phyloP scores from a whole-genome alignment of 805 yeast species.

The Jamesozyma hellenica region DNA sequence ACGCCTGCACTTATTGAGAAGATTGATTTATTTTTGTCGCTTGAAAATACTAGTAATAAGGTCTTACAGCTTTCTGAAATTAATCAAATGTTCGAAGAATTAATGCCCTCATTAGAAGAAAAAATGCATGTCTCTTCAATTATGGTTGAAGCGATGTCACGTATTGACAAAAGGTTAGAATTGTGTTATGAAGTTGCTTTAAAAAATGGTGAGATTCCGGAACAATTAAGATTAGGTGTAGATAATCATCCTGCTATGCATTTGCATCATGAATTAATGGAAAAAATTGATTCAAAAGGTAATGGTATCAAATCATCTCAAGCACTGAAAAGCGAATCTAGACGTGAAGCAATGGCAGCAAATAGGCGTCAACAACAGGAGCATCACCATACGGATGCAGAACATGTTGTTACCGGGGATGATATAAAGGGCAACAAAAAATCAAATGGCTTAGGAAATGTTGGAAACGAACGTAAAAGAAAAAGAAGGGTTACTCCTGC shows the following conservation, averaged over 20 bases:
- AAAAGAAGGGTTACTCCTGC: not conserved
- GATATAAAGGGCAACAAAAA: not conserved
- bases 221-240: constrained; percentile 64
- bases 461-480: not conserved
- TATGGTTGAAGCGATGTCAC: constrained; percentile 67
- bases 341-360: constrained; percentile 91
- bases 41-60: constrained; percentile 10
- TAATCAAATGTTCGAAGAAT: constrained; percentile 42
- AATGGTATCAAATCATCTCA: constrained; percentile 44
- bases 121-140: constrained; percentile 95
- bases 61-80: constrained; percentile 27
- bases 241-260: constrained; percentile 84
- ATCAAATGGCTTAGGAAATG: not conserved
- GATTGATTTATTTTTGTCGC: constrained; percentile 19
- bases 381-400: too few species aligned
- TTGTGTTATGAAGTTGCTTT: constrained; percentile 69
- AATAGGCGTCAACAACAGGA: constrained; percentile 31
- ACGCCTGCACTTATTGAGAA: constrained; percentile 51
- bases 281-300: constrained; percentile 20
- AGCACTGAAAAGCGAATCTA: constrained; percentile 67
- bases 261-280: constrained; percentile 29
- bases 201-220: constrained; percentile 68
- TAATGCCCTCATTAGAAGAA: constrained; percentile 89
- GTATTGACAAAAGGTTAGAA: constrained; percentile 64
- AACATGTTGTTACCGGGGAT: too few species aligned